A percentile compares a stretch with the other conserved stretches of the same genome.
Conservation (phyloP, 2,329 filamentous ascomycete genomes). For the Aureobasidium lini region DNA sequence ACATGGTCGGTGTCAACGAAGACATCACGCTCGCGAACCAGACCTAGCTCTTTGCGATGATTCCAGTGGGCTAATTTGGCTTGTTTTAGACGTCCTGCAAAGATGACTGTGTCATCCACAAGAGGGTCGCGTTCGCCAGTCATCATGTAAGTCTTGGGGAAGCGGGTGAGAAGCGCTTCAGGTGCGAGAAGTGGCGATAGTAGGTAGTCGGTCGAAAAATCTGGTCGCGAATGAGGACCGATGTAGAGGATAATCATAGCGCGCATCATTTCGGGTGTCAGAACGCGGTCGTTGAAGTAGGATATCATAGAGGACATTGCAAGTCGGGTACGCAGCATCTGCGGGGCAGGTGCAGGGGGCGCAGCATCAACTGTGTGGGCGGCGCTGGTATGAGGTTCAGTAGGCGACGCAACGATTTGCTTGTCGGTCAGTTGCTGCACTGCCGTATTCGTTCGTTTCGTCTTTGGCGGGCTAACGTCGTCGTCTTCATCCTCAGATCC, state of each 20-base stretch:
- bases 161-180: slow-evolving; percentile 71
- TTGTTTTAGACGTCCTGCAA: slow-evolving; percentile 78
- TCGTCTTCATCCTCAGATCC: slow-evolving; percentile 68
- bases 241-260: slow-evolving; percentile 99
- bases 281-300: slow-evolving; percentile 91
- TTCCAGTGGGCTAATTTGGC: slow-evolving; percentile 57
- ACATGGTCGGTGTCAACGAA: slow-evolving; percentile 70
- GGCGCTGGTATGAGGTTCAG: slow-evolving; percentile 21
- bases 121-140: slow-evolving; percentile 93
- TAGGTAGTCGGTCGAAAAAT: slow-evolving; percentile 85
- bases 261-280: slow-evolving; percentile 97
- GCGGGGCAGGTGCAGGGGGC: slow-evolving; percentile 31
- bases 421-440: slow-evolving; percentile 21
- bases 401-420: slow-evolving; percentile 1
- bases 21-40: slow-evolving; percentile 36
- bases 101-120: slow-evolving; percentile 95
- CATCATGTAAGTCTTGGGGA: slow-evolving; percentile 89
- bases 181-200: slow-evolving; percentile 86
- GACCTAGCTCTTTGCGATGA: slow-evolving; percentile 49
- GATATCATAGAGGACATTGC: slow-evolving; percentile 97
- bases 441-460: neutral
- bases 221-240: slow-evolving; percentile 83
- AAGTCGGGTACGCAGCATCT: slow-evolving; percentile 67
- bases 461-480: slow-evolving; percentile 13
- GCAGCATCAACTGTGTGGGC: slow-evolving; percentile 30